Evolutionary conservation across 441 rosid genomes (phyloP).

Genomic region (Erodium trifolium): DNA sequence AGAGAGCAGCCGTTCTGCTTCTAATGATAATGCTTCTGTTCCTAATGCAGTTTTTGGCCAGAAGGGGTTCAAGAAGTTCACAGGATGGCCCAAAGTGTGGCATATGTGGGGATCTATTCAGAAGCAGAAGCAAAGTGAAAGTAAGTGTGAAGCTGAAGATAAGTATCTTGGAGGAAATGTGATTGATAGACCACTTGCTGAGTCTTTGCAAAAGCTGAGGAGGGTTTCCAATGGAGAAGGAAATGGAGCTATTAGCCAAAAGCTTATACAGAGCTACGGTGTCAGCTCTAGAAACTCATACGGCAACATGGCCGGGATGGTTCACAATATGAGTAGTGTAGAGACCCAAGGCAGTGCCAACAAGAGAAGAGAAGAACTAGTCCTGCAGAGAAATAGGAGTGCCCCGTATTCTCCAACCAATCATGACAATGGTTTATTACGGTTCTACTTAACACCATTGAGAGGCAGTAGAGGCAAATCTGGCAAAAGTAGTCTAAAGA

Average conservation of each 20-base stretch:
- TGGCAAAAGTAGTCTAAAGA: constrained; percentile 37
- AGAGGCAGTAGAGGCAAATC: constrained; percentile 45
- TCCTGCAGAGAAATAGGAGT: constrained; percentile 24
- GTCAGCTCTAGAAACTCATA: neutral
- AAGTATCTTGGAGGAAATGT: constrained; percentile 23
- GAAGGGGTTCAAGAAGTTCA: constrained; percentile 16
- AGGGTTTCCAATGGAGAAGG: too few species aligned
- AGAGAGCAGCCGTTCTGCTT: constrained; percentile 29
- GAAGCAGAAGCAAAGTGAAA: constrained; percentile 16
- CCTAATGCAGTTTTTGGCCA: neutral
- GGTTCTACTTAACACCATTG: constrained; percentile 50
- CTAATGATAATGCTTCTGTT: constrained; percentile 16
- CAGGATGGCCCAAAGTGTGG: constrained; percentile 33
- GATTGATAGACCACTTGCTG: too few species aligned
- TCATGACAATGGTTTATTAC: constrained; percentile 36
- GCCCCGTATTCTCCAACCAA: constrained; percentile 27
- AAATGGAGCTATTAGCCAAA: constrained; percentile 25
- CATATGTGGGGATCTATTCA: constrained; percentile 36
- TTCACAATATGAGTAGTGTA: constrained; percentile 10
- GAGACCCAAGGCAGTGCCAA: neutral
- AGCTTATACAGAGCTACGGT: neutral
- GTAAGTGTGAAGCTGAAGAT: constrained; percentile 8
- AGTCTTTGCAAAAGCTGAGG: too few species aligned
- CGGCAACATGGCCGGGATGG: constrained; percentile 26
- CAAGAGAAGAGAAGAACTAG: constrained; percentile 29